These are phyloP conservation scores for Tetragonia tetragonoides DNA, from an alignment of 148 eudicot species.

Conservation along the genomic window DNA sequence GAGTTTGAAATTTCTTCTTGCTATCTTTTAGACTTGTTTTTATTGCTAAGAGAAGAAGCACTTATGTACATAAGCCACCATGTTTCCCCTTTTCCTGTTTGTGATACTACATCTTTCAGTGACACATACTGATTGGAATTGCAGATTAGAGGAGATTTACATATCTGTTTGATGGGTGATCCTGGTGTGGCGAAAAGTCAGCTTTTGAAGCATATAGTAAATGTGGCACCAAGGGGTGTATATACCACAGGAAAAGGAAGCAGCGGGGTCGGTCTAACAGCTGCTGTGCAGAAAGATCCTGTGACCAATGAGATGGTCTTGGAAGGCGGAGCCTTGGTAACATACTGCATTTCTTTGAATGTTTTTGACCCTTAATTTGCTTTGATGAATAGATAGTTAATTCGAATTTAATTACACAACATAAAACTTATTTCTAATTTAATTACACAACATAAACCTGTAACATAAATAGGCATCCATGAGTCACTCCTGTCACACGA, in stretches of 20 bases:
- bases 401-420: not conserved
- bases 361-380: conserved; percentile 6
- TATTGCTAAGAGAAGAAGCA: not conserved
- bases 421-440: too few relatives aligned
- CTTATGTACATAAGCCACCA: not conserved
- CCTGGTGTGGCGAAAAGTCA: conserved; percentile 99
- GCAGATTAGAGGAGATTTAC: conserved; percentile 98
- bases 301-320: conserved; percentile 97
- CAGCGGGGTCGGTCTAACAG: conserved; percentile 99
- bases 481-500: not conserved
- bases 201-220: conserved; percentile 94
- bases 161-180: conserved; percentile 98
- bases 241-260: conserved; percentile 99
- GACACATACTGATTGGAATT: conserved; percentile 12
- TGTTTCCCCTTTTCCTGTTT: not conserved
- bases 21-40: not conserved
- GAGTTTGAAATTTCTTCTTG: not conserved
- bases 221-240: conserved; percentile 97
- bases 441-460: not conserved
- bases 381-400: not conserved
- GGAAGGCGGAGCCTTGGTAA: conserved; percentile 99
- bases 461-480: conserved; percentile 1
- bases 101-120: not conserved
- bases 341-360: not conserved
- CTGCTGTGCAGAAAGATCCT: conserved; percentile 98